A percentile compares a stretch with the other conserved stretches of the same genome.
Evolutionary conservation across 1,284 basidiomycete genomes (phyloP).

Genomic region (Cryptococcus maquisensis): DNA sequence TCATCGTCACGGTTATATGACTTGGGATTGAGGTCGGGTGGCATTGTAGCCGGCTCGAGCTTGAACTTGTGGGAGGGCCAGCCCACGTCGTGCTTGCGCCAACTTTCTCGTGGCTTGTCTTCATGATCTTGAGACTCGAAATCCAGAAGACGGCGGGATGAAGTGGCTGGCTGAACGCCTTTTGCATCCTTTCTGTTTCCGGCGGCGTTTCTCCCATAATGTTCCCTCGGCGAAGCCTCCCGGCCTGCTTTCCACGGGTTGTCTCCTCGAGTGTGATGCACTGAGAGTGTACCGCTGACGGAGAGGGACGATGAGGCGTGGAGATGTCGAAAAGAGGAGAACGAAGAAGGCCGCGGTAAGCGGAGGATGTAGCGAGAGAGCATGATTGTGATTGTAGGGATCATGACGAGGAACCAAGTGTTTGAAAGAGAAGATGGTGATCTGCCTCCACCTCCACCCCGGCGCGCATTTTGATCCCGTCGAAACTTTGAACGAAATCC

Average conservation of each 20-base stretch:
- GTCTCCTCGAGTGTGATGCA: too few relatives aligned
- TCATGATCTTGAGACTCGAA: background rate
- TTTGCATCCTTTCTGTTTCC: conserved; percentile 7
- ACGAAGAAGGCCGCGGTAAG: too few relatives aligned
- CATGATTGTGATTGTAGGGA: too few relatives aligned
- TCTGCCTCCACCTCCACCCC: too few relatives aligned
- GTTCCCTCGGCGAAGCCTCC: background rate
- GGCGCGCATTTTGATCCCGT: background rate
- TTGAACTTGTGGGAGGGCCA: background rate
- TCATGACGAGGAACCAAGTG: too few relatives aligned
- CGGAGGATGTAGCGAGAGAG: too few relatives aligned
- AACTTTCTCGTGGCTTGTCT: background rate
- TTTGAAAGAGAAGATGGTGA: too few relatives aligned
- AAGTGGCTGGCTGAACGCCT: background rate
- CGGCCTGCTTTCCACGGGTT: background rate
- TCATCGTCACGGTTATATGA: background rate
- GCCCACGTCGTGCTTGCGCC: too few relatives aligned
- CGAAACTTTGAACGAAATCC: background rate
- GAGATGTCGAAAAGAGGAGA: too few relatives aligned
- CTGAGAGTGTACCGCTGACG: too few relatives aligned
- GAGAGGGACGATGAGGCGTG: too few relatives aligned
- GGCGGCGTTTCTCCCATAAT: conserved; percentile 7
- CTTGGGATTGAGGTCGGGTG: background rate
- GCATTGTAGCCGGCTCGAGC: background rate
- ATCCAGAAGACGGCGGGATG: background rate